A percentile compares a stretch with the other conserved stretches of the same genome.
phyloP scores from a whole-genome alignment of 805 yeast genomes.

The Trichomonascus vanleenenianus region DNA sequence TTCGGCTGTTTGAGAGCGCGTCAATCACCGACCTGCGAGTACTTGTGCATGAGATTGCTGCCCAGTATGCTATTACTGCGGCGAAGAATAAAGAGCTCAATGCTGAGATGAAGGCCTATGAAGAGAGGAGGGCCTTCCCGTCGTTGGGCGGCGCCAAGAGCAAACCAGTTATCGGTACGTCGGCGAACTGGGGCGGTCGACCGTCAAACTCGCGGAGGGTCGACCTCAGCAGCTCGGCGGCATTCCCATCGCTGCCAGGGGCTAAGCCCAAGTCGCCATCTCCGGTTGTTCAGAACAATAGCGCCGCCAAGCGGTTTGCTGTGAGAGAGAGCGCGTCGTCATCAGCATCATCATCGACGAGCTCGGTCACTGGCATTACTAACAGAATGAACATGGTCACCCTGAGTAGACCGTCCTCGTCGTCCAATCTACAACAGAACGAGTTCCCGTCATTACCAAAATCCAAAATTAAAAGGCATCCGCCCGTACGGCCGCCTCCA shows the following conservation, averaged over 20 bases:
- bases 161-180: not conserved
- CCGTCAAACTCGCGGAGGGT: not conserved
- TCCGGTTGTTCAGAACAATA: not conserved
- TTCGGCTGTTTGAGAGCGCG: slow-evolving; percentile 36
- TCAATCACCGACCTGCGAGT: slow-evolving; percentile 6
- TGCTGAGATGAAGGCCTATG: slow-evolving; percentile 9
- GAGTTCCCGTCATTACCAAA: slow-evolving; percentile 2
- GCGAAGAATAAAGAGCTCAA: slow-evolving; percentile 6
- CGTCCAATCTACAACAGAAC: not conserved
- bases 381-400: not conserved
- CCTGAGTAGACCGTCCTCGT: not conserved
- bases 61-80: slow-evolving; percentile 2
- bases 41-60: slow-evolving; percentile 13
- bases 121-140: slow-evolving; percentile 2
- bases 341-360: not conserved
- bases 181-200: not conserved
- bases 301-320: not conserved
- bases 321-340: not conserved
- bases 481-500: not conserved
- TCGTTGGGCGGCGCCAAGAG: not conserved
- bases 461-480: not conserved
- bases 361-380: not conserved
- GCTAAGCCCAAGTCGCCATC: not conserved
- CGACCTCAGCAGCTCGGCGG: not conserved
- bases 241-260: slow-evolving; percentile 2